Evolutionary conservation across 371 early-diverging fungal genomes (phyloP).

Genomic region (Blakeslea trispora): DNA sequence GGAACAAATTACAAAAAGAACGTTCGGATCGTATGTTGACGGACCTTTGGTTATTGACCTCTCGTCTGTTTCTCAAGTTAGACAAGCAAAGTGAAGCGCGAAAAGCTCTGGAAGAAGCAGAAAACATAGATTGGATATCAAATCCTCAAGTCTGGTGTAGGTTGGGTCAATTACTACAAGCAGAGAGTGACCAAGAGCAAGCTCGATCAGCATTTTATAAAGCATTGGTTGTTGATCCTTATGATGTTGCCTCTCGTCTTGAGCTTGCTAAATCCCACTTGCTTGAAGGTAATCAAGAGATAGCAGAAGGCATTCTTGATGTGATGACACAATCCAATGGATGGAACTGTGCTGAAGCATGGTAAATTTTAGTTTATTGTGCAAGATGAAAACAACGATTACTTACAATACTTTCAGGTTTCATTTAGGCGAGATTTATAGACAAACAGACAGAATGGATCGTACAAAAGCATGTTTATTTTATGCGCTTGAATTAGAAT

Average conservation of each 20-base stretch:
- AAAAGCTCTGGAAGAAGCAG: slow-evolving; percentile 70
- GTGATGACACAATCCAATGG: slow-evolving; percentile 56
- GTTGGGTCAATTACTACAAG: slow-evolving; percentile 49
- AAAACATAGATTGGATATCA: slow-evolving; percentile 55
- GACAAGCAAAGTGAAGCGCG: slow-evolving; percentile 63
- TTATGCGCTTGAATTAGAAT: slow-evolving; percentile 75
- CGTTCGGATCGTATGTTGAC: slow-evolving; percentile 35
- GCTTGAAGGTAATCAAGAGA: slow-evolving; percentile 41
- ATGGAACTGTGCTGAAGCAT: slow-evolving; percentile 69
- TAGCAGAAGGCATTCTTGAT: slow-evolving; percentile 62
- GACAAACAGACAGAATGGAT: slow-evolving; percentile 54
- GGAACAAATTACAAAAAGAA: slow-evolving; percentile 20
- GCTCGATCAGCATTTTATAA: slow-evolving; percentile 58
- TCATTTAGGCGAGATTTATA: slow-evolving; percentile 58
- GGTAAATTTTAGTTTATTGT: too few relatives aligned
- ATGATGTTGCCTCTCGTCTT: slow-evolving; percentile 46
- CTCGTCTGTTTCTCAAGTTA: slow-evolving; percentile 56
- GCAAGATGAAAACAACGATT: too few relatives aligned
- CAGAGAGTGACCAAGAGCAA: slow-evolving; percentile 42
- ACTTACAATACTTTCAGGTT: too few relatives aligned
- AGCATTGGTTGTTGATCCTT: slow-evolving; percentile 50
- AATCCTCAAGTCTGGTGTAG: slow-evolving; percentile 64
- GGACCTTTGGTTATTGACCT: slow-evolving; percentile 65
- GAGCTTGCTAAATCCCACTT: slow-evolving; percentile 52
- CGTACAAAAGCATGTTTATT: slow-evolving; percentile 70